Evolutionary conservation across 2,329 filamentous ascomycete species (phyloP).

Genomic region (Colletotrichum liriopes): DNA sequence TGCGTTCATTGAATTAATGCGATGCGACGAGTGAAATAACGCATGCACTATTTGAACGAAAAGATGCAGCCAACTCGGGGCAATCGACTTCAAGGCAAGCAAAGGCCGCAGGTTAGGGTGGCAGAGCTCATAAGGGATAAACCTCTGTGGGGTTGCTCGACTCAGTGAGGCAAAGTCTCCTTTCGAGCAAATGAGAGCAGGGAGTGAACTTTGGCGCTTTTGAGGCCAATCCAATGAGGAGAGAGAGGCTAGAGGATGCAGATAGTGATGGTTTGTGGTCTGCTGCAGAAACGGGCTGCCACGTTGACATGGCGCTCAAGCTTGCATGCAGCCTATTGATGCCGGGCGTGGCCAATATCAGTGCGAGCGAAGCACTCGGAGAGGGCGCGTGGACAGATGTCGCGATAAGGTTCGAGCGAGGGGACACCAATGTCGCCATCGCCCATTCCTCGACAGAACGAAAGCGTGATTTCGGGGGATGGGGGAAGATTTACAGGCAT

Average conservation of each 20-base stretch:
- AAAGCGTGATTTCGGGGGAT: conserved; percentile 15
- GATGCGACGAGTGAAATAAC: not conserved
- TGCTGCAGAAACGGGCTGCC: conserved; percentile 25
- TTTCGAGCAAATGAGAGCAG: conserved; percentile 14
- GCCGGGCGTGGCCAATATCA: not conserved
- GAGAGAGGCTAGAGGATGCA: conserved; percentile 18
- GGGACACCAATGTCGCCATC: conserved; percentile 27
- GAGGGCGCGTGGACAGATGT: conserved; percentile 15
- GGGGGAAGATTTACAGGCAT: not conserved
- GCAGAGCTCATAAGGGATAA: not conserved
- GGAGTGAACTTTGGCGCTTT: not conserved
- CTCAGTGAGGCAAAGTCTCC: conserved; percentile 1
- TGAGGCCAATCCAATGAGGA: conserved; percentile 30
- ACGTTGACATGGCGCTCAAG: conserved; percentile 5
- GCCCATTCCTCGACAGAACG: conserved; percentile 19
- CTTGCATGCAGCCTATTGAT: not conserved
- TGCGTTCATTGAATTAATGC: not conserved
- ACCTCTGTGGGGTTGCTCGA: not conserved
- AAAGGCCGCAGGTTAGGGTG: not conserved
- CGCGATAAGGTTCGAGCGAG: conserved; percentile 18
- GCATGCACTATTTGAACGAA: not conserved
- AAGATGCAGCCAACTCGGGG: not conserved
- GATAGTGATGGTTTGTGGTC: conserved; percentile 3
- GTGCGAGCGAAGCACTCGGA: conserved; percentile 2
- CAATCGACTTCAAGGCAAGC: not conserved